Base-by-base conservation (phyloP, 2,329 filamentous ascomycete genomes). In the Zymoseptoria pseudotritici region DNA sequence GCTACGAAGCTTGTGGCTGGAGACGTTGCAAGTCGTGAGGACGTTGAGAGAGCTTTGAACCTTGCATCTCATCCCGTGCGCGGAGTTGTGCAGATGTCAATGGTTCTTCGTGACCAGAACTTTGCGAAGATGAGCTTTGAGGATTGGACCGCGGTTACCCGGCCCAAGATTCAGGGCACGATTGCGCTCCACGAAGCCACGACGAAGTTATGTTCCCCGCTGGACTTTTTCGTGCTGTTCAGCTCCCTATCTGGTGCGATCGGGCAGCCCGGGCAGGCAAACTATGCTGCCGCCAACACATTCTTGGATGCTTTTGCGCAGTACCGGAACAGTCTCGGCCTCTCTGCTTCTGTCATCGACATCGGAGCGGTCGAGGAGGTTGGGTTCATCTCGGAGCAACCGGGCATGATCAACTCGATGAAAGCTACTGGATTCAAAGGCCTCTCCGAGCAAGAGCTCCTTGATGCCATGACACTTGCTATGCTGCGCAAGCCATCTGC, bases 201-300 rank as follows among this genome's bases (percentile, higher is more conserved):
- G 22, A 4, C 9, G 36, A 31, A 9, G 50, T 59, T 8, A 50
- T 24, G 22, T 24, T 24, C 61, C 9, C 17, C 55, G 11, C 56
- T 76, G 61, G 68, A 76, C 22, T 58, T 76, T 79, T 67, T 82
- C 83, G 50, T 62, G 5, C 10, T 51, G 50, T 13, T n/a, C 9
- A 51, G 13, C 53, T 82, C 79, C 42, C 77, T 81, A 0, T 77
- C 80, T 0, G 81, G 81, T 26, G 72, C 84, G 10, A 80, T 84
- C 52, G 83, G 83, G 22, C 83, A 79, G 62, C 77, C 79, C 2
- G 81, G 81, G 0, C 83, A 86, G 60, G 78, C 81, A 19, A 83
- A 83, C 69, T 86, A 86, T 59, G 78, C 81, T 1, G 80, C 82
- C 0, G 82, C 80, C 1, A 85, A 68, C 36, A 59, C 54, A 10